Conservation (phyloP, 2,329 filamentous ascomycete genomes). For the Bretziella fagacearum region DNA sequence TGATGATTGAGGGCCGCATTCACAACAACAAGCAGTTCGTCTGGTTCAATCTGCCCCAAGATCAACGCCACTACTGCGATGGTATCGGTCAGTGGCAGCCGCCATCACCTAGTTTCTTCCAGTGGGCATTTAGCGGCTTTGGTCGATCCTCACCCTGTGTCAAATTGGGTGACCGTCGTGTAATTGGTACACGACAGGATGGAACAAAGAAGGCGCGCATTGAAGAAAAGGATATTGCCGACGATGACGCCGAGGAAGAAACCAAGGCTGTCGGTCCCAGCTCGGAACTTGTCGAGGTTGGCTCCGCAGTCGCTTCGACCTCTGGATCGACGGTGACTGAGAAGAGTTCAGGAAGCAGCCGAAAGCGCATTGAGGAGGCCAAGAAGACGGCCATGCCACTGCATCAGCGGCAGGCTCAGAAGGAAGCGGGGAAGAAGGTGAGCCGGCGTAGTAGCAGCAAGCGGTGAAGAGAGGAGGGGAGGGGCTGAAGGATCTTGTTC, state of each 20-base stretch:
- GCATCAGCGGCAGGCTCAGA: slow-evolving; percentile 11
- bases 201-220: slow-evolving; percentile 12
- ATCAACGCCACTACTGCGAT: slow-evolving; percentile 20
- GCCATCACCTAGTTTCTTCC: slow-evolving; percentile 18
- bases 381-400: slow-evolving; percentile 15
- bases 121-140: slow-evolving; percentile 19
- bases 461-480: neutral
- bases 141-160: slow-evolving; percentile 18
- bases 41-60: slow-evolving; percentile 24
- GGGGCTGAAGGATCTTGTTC: neutral
- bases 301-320: neutral
- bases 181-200: slow-evolving; percentile 19
- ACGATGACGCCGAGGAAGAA: slow-evolving; percentile 10
- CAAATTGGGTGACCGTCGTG: slow-evolving; percentile 16
- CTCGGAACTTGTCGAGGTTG: slow-evolving; percentile 8
- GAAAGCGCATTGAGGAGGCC: slow-evolving; percentile 13
- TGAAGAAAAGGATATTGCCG: slow-evolving; percentile 13
- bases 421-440: slow-evolving; percentile 8
- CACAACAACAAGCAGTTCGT: slow-evolving; percentile 25
- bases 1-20: slow-evolving; percentile 25
- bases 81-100: slow-evolving; percentile 23
- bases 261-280: neutral
- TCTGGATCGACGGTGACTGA: neutral
- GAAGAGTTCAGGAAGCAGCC: neutral
- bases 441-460: slow-evolving; percentile 2